Percentiles rank a stretch among this genome's conserved stretches.
These are phyloP conservation scores for Saussurea involucrata DNA, from an alignment of 129 eudicot genomes.

Conservation along the genomic window DNA sequence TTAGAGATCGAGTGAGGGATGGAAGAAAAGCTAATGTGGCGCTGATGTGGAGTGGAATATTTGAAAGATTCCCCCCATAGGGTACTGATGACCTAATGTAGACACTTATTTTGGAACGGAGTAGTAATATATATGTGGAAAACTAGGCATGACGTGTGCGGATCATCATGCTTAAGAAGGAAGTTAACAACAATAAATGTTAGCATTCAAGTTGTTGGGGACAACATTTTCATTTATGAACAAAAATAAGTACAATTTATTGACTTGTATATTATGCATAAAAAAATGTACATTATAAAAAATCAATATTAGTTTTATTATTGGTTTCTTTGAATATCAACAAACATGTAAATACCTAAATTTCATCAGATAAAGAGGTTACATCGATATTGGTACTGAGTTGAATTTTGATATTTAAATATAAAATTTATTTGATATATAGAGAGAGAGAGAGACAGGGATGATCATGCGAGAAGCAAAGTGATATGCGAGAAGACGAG, in stretches of 20 bases:
- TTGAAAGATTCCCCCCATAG: no score
- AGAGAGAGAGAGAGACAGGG: no score
- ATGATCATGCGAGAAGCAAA: no score
- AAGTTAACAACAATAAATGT: slow-evolving; percentile 27
- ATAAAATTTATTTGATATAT: no score
- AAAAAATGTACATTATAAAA: background rate
- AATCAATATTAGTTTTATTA: background rate
- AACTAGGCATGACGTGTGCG: slow-evolving; percentile 28
- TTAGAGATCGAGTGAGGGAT: no score
- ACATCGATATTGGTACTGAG: background rate
- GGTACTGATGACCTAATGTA: no score
- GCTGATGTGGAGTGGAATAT: no score
- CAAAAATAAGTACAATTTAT: slow-evolving; percentile 16
- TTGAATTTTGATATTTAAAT: no score
- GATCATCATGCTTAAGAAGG: slow-evolving; percentile 28
- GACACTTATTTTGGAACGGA: no score
- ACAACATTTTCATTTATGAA: slow-evolving; percentile 25
- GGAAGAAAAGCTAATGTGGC: no score
- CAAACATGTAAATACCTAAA: background rate
- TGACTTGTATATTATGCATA: background rate
- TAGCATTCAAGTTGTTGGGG: slow-evolving; percentile 35
- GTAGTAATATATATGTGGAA: background rate
- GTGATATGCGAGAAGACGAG: no score
- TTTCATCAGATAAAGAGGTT: background rate
- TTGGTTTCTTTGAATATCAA: background rate